Evolutionary conservation across 768 basidiomycete species (phyloP).

Genomic region (Tephrocybe sp.): DNA sequence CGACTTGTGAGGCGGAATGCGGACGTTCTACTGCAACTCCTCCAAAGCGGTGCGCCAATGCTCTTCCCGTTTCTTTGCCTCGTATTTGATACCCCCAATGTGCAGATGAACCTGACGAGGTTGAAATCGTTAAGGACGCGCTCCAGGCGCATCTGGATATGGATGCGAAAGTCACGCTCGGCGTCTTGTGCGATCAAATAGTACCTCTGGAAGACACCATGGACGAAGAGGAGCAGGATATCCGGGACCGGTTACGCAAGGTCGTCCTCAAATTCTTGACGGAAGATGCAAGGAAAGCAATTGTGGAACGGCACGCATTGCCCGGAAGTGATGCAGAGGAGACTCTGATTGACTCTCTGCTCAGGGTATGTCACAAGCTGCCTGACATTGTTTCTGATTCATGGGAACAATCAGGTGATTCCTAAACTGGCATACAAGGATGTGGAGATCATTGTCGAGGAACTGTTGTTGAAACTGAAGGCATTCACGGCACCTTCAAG

Average conservation of each 20-base stretch:
- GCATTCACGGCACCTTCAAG: constrained; percentile 33
- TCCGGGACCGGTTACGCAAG: constrained; percentile 55
- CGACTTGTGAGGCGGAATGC: constrained; percentile 71
- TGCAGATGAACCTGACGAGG: constrained; percentile 67
- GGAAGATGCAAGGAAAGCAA: constrained; percentile 46
- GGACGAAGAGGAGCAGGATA: constrained; percentile 59
- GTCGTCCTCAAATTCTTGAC: constrained; percentile 63
- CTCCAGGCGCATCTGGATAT: constrained; percentile 63
- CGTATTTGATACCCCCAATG: not conserved
- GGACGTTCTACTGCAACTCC: constrained; percentile 72
- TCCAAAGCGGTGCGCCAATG: constrained; percentile 64
- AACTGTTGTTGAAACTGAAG: constrained; percentile 51
- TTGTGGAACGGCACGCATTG: constrained; percentile 43
- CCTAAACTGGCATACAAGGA: constrained; percentile 41
- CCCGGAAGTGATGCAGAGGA: constrained; percentile 47
- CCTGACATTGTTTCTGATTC: not conserved
- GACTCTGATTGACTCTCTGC: constrained; percentile 44
- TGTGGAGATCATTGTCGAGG: constrained; percentile 47
- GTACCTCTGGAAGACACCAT: constrained; percentile 46
- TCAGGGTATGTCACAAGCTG: constrained; percentile 39
- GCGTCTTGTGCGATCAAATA: constrained; percentile 71
- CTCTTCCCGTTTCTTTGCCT: constrained; percentile 1
- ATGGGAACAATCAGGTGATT: constrained; percentile 41
- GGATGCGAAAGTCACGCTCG: constrained; percentile 58
- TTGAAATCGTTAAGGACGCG: constrained; percentile 57